A percentile compares a stretch with the other conserved stretches of the same genome.
phyloP scores from a whole-genome alignment of 768 basidiomycete genomes.

The Neoboletus brunneissimus region DNA sequence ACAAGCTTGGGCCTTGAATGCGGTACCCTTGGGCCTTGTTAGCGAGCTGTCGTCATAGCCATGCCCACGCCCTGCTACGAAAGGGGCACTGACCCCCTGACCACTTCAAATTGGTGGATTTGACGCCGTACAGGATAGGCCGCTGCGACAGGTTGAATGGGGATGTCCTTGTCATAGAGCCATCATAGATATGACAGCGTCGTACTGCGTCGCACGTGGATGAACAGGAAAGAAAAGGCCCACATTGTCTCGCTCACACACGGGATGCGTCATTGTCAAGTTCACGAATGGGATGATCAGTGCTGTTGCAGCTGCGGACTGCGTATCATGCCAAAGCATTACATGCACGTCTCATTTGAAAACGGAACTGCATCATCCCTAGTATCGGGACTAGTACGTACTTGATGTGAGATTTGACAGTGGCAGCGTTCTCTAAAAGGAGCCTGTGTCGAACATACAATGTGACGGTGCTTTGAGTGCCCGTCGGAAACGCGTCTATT shows the following conservation, averaged over 20 bases:
- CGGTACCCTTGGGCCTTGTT: not conserved
- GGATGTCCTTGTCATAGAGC: not conserved
- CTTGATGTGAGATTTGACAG: not conserved
- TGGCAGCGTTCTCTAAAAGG: not conserved
- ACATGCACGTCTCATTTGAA: not conserved
- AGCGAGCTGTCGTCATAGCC: not conserved
- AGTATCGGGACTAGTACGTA: not conserved
- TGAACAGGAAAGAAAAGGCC: not conserved
- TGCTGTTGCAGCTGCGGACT: not conserved
- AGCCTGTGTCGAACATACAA: not conserved
- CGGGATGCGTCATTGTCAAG: not conserved
- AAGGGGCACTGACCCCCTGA: not conserved
- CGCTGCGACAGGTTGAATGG: no score
- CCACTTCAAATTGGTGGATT: not conserved
- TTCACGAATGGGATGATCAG: not conserved
- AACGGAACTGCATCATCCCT: no score
- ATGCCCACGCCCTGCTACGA: not conserved
- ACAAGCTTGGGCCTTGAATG: not conserved
- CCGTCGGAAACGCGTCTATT: constrained; percentile 13
- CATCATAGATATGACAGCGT: not conserved
- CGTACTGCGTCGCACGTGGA: not conserved
- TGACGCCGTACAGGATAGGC: not conserved
- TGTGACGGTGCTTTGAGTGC: not conserved
- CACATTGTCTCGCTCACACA: not conserved
- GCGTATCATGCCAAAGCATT: not conserved